A percentile compares a stretch with the other conserved stretches of the same genome.
Conservation (phyloP, 192 early-diverging fungal species). For the Backusella luteola region DNA sequence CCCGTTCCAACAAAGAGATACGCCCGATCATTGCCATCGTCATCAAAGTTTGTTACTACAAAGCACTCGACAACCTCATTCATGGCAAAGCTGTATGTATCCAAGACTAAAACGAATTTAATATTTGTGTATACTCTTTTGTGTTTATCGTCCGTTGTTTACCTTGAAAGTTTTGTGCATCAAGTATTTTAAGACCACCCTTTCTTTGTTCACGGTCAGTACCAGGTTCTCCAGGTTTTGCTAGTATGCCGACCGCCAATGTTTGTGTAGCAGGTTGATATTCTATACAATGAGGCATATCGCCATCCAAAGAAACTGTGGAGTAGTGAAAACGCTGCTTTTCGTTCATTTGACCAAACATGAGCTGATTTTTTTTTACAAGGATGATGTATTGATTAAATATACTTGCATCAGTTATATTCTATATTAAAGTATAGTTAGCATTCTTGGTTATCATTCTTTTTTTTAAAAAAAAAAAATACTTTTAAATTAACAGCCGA, state of each 20-base stretch:
- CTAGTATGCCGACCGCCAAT: conserved; percentile 63
- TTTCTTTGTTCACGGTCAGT: conserved; percentile 38
- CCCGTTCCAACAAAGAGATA: conserved; percentile 81
- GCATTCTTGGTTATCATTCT: background rate
- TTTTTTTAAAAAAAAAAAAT: background rate
- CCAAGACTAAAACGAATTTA: conserved; percentile 35
- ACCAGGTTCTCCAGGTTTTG: conserved; percentile 31
- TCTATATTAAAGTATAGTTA: background rate
- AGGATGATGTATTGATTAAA: conserved; percentile 63
- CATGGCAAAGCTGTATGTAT: conserved; percentile 38
- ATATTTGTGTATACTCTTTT: background rate
- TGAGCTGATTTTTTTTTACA: conserved; percentile 56
- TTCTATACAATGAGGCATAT: conserved; percentile 69
- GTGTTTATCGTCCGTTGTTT: conserved; percentile 13
- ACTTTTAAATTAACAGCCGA: conserved; percentile 84
- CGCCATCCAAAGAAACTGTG: conserved; percentile 56
- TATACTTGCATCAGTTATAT: conserved; percentile 30
- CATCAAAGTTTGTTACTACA: conserved; percentile 39
- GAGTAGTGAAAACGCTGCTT: conserved; percentile 85
- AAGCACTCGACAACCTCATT: conserved; percentile 47
- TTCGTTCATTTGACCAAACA: conserved; percentile 75
- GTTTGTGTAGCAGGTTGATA: conserved; percentile 53
- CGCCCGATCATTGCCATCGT: conserved; percentile 26
- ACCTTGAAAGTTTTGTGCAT: conserved; percentile 75
- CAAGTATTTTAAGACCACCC: conserved; percentile 62